Conservation (phyloP, 805 yeast species). For the Candida hispaniensis region DNA sequence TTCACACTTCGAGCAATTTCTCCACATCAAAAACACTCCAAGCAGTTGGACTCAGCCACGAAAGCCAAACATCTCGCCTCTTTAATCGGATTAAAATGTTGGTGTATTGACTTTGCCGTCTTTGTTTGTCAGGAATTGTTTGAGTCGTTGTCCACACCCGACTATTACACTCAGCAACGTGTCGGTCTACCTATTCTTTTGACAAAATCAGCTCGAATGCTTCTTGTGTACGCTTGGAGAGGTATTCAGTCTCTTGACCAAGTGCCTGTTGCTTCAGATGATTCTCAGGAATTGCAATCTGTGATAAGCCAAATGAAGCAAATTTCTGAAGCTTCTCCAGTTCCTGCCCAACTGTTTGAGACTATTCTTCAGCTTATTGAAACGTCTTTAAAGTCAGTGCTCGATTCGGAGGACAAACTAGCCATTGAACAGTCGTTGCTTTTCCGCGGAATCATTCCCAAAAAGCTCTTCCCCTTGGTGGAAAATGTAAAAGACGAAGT, state of each 20-base stretch:
- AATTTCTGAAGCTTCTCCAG: conserved; percentile 21
- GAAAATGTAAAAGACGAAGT: conserved; percentile 35
- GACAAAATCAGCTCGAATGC: conserved; percentile 30
- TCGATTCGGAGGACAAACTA: conserved; percentile 31
- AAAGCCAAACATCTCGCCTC: conserved; percentile 21
- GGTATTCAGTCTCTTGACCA: conserved; percentile 32
- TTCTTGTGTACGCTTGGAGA: conserved; percentile 30
- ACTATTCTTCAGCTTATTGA: conserved; percentile 33
- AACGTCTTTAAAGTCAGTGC: conserved; percentile 25
- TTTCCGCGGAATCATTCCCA: conserved; percentile 50
- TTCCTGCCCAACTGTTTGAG: conserved; percentile 29
- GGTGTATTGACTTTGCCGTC: conserved; percentile 74
- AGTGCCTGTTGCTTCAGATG: conserved; percentile 18
- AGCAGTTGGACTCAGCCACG: conserved; percentile 35
- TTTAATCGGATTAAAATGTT: conserved; percentile 64
- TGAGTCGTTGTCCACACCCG: conserved; percentile 18
- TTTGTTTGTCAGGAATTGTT: conserved; percentile 59
- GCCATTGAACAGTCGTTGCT: conserved; percentile 51
- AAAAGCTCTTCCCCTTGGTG: conserved; percentile 29
- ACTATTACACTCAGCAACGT: conserved; percentile 10
- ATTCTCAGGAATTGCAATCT: conserved; percentile 5
- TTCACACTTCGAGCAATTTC: conserved; percentile 43
- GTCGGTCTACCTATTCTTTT: conserved; percentile 28
- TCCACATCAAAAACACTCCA: conserved; percentile 38
- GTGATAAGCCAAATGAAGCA: conserved; percentile 3